Evolutionary conservation across 768 basidiomycete species (phyloP), one percentile per base, ranked within the genome.

Genomic region (Rhodotorula diobovata): DNA sequence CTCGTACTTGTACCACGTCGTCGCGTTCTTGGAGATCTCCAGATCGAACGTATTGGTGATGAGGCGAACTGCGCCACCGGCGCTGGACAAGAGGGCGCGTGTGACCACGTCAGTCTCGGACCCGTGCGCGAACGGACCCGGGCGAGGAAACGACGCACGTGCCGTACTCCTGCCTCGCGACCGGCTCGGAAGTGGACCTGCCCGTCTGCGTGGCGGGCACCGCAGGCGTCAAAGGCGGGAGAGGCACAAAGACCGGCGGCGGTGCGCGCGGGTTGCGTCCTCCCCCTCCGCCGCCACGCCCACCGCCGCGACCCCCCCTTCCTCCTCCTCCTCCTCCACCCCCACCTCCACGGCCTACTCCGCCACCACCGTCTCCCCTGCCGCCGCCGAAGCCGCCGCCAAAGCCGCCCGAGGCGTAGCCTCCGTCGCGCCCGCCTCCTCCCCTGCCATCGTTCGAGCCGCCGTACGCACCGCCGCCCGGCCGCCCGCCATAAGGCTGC

Each of bases 1-100:
- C 63, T 70, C 63, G 63, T 70, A 64, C 35, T 70, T 70, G 39
- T 34, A 64, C 68, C 68, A 70, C 1, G 4, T 12, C 4, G 14
- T 37, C 4, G 10, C 20, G 25, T 25, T 45, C 45, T 69, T 34
- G 12, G 48, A 16, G n/a, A 69, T 28, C 11, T 1, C 2, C 20
- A 69, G 28, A 25, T 51, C 32, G 37, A 63, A 63, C 3, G 37
- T 43, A 48, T 69, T 69, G 21, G 57, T 41, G 28, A 20, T 6
- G 37, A 58, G 37, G 10, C 28, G 15, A 11, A 56, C n/a, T 1
- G 55, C 34, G 1, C 21, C 0, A 10, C 55, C 55, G 34, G 23
- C 55, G 21, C 35, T 56, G 55, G 21, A 15, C 6, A 7, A 2
- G 18, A 18, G 16, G 3, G 30, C 4, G 15, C 34, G 16, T 12